These are phyloP conservation scores for Fusarium multiceps DNA, from an alignment of 2,329 filamentous ascomycete species.

Conservation along the genomic window DNA sequence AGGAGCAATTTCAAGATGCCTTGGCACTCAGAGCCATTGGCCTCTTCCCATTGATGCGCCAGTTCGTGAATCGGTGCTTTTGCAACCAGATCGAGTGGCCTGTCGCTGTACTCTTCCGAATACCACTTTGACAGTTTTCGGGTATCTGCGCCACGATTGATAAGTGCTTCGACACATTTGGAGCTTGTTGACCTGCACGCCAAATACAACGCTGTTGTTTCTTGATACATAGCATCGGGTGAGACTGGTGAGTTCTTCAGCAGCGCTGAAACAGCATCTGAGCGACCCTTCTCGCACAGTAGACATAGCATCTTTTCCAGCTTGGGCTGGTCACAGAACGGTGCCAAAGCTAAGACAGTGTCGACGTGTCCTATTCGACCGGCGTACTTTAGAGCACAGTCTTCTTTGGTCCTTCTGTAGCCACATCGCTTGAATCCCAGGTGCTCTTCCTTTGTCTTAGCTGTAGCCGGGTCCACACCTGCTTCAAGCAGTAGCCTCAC, in stretches of 20 bases:
- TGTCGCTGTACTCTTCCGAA: neutral
- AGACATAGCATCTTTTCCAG: slow-evolving; percentile 38
- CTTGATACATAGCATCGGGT: slow-evolving; percentile 14
- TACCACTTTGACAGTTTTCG: slow-evolving; percentile 4
- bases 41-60: slow-evolving; percentile 1
- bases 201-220: slow-evolving; percentile 26
- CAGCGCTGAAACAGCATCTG: slow-evolving; percentile 27
- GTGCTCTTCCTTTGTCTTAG: slow-evolving; percentile 20
- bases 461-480: slow-evolving; percentile 28
- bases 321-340: slow-evolving; percentile 25
- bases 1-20: slow-evolving; percentile 23
- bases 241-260: slow-evolving; percentile 29
- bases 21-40: slow-evolving; percentile 16
- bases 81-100: neutral
- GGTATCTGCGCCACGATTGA: slow-evolving; percentile 32
- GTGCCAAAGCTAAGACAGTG: slow-evolving; percentile 23
- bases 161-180: slow-evolving; percentile 26
- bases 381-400: slow-evolving; percentile 33
- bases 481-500: slow-evolving; percentile 18
- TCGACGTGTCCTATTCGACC: slow-evolving; percentile 32
- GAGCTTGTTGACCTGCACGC: slow-evolving; percentile 15
- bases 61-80: slow-evolving; percentile 24
- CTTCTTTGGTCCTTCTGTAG: slow-evolving; percentile 5
- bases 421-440: neutral
- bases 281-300: slow-evolving; percentile 9